phyloP scores from a whole-genome alignment of 768 basidiomycete species.

The Suillus weaverae region DNA sequence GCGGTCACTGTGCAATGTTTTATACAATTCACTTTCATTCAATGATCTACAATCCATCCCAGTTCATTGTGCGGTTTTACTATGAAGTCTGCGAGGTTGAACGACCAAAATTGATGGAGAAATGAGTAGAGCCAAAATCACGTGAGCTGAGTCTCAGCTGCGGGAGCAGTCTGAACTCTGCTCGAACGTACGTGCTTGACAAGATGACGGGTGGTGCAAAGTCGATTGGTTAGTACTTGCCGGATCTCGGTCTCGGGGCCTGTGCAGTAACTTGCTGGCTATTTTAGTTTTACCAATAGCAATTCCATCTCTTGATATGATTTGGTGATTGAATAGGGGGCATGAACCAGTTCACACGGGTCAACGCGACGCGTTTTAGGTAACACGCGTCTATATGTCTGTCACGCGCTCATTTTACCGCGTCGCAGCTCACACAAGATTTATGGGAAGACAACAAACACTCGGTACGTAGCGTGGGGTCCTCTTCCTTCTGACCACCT shows the following conservation, averaged over 20 bases:
- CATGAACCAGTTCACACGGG: not conserved
- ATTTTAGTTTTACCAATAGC: not conserved
- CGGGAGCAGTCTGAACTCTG: no score
- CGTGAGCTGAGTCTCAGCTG: not conserved
- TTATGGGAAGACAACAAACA: slow-evolving; percentile 75
- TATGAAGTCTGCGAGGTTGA: not conserved
- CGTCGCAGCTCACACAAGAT: slow-evolving; percentile 10
- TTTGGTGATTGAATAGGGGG: not conserved
- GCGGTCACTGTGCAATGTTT: not conserved
- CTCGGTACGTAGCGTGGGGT: slow-evolving; percentile 44
- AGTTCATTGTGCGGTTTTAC: not conserved
- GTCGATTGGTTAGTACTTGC: not conserved
- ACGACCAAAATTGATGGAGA: not conserved
- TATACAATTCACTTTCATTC: not conserved
- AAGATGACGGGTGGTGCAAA: no score
- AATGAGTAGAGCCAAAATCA: not conserved
- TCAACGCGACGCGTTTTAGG: slow-evolving; percentile 9
- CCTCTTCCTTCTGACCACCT: not conserved
- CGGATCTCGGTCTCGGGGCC: not conserved
- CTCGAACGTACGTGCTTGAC: no score
- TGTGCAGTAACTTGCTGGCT: not conserved
- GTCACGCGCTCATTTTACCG: slow-evolving; percentile 23
- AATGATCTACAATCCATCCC: not conserved
- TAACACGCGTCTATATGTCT: slow-evolving; percentile 21
- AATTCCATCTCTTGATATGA: not conserved